Conservation (phyloP, 768 basidiomycete genomes). For the Saitozyma podzolica region DNA sequence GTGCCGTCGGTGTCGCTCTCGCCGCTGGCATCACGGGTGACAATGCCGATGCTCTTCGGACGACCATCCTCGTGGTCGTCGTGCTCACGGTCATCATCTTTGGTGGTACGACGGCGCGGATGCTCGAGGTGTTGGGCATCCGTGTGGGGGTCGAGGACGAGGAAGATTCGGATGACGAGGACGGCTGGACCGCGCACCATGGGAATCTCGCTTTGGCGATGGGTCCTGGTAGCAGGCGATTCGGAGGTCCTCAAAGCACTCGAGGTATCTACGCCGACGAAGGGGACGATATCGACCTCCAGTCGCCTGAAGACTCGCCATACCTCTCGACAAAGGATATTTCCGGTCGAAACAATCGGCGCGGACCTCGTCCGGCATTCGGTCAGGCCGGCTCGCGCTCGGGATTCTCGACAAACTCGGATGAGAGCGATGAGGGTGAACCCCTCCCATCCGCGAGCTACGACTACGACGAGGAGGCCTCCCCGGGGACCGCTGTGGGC, state of each 20-base stretch:
- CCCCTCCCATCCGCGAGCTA: slow-evolving; percentile 34
- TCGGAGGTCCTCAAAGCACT: slow-evolving; percentile 34
- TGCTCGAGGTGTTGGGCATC: slow-evolving; percentile 97
- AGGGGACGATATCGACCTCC: slow-evolving; percentile 11
- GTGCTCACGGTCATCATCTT: slow-evolving; percentile 92
- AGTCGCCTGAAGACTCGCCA: slow-evolving; percentile 9
- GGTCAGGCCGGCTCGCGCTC: slow-evolving; percentile 30
- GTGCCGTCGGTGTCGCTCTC: slow-evolving; percentile 95
- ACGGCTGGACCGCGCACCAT: slow-evolving; percentile 47
- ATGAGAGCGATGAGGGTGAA: slow-evolving; percentile 45
- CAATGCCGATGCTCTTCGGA: slow-evolving; percentile 85
- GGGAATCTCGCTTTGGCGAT: slow-evolving; percentile 40
- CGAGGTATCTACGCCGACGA: slow-evolving; percentile 37
- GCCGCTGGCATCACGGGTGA: slow-evolving; percentile 94
- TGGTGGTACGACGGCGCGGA: slow-evolving; percentile 93
- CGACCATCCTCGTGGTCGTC: slow-evolving; percentile 91
- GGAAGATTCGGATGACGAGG: slow-evolving; percentile 60
- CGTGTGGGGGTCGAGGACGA: slow-evolving; percentile 93
- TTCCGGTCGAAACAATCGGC: neutral
- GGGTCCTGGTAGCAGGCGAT: slow-evolving; percentile 43
- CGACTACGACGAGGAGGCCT: slow-evolving; percentile 16
- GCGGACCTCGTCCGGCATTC: slow-evolving; percentile 8
- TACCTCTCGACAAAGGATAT: neutral
- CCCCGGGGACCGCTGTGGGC: slow-evolving; percentile 10
- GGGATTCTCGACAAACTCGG: slow-evolving; percentile 42